Evolutionary conservation across 805 yeast species (phyloP), one percentile per base, ranked within the genome.

Genomic region (Zygoascus bituminiphila): DNA sequence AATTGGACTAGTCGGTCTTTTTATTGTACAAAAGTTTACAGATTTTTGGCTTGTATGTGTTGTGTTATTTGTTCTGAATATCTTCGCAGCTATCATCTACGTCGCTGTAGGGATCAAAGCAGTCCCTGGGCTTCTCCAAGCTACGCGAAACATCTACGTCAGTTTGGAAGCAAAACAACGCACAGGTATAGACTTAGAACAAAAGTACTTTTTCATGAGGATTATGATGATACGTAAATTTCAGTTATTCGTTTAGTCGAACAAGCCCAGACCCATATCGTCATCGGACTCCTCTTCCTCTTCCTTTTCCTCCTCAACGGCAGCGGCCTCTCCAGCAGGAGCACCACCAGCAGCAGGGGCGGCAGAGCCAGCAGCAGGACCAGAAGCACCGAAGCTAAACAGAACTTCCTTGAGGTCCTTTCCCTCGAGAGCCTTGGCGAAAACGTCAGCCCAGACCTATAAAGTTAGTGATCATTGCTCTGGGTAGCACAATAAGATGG

Each of bases 241-340:
- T 5, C n/a, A 10, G 4, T 14, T 40, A 10, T 10, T 43, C 37
- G 58, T 53, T 66, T 86, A 86, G 76, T 85, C 95, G 79, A 87
- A 87, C 72, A 87, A 81, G 74, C 89, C 91, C 86, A 83, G 81
- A 68, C 95, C 95, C 95, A 88, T 86, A 75, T 84, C 95, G 70
- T 80, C 88, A 68, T 79, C 84, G 56, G 78, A 45, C 44, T 51
- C 52, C 67, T 75, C 80, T 57, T 65, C 71, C 67, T 71, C 77
- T 61, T 67, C 77, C 59, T 65, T 73, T 62, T 71, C 78, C 59
- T 67, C 79, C 54, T 70, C 78, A 54, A 73, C 82, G 59, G 76
- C 77, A 57, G 74, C 89, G 51, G 73, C 85, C 51, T 75, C 84
- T 53, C 69, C 85, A 62, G 72, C 84, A 63, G 72, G 81, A 62